Percentiles rank a stretch among this genome's conserved stretches.
Conservation (phyloP, 1,284 basidiomycete genomes). For the Melampsora americana region DNA sequence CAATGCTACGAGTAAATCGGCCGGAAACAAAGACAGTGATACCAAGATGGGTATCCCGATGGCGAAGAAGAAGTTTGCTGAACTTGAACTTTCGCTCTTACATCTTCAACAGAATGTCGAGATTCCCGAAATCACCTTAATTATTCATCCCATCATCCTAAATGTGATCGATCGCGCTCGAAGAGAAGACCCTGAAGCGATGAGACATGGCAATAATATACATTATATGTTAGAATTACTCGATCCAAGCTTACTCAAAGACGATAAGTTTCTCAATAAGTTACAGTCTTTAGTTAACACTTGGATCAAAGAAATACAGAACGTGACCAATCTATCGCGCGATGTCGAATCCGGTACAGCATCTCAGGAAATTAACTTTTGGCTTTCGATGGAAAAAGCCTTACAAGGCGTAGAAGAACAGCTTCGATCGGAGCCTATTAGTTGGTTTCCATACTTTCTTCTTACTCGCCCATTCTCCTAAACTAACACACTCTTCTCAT, state of each 20-base stretch:
- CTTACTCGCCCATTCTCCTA: neutral
- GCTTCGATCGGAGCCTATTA: slow-evolving; percentile 83
- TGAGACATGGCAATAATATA: slow-evolving; percentile 62
- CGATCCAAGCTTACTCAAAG: slow-evolving; percentile 70
- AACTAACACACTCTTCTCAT: neutral
- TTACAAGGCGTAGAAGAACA: slow-evolving; percentile 90
- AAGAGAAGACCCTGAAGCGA: slow-evolving; percentile 20
- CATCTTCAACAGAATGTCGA: slow-evolving; percentile 98
- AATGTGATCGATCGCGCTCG: slow-evolving; percentile 67
- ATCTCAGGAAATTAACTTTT: slow-evolving; percentile 98
- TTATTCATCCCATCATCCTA: slow-evolving; percentile 85
- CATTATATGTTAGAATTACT: slow-evolving; percentile 74
- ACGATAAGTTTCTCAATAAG: slow-evolving; percentile 87
- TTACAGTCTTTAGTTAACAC: slow-evolving; percentile 90
- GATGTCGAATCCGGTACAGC: slow-evolving; percentile 95
- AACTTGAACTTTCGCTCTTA: slow-evolving; percentile 89
- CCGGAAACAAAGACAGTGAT: slow-evolving; percentile 73
- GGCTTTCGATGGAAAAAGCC: slow-evolving; percentile 89
- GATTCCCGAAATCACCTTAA: slow-evolving; percentile 91
- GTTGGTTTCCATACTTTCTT: slow-evolving; percentile 37
- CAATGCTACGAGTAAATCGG: slow-evolving; percentile 59
- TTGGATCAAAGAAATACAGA: slow-evolving; percentile 98
- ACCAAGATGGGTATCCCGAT: slow-evolving; percentile 93
- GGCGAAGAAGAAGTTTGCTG: slow-evolving; percentile 98
- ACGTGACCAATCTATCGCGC: slow-evolving; percentile 82